phyloP scores from a whole-genome alignment of 306 rosid genomes.

The Aeschynomene evenia region DNA sequence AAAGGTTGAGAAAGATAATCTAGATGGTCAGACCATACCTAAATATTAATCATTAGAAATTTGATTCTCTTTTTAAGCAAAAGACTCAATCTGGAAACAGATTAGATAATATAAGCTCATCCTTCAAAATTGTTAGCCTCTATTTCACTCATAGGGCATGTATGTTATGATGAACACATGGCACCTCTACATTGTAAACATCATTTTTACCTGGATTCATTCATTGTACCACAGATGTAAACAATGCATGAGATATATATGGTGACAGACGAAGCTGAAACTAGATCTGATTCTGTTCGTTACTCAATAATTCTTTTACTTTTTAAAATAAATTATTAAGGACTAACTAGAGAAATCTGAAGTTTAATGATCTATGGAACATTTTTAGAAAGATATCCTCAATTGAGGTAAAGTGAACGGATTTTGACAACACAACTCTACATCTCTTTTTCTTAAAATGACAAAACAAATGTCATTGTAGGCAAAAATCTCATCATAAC shows the following conservation, averaged over 20 bases:
- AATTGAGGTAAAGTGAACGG: not conserved
- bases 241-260: not conserved
- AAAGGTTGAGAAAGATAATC: not conserved
- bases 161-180: not conserved
- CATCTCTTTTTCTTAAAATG: not conserved
- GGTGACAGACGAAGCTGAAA: not conserved
- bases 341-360: not conserved
- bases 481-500: not conserved
- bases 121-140: too few relatives aligned
- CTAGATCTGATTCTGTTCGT: slow-evolving; percentile 20
- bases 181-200: slow-evolving; percentile 1
- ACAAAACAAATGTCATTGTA: not conserved
- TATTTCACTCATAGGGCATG: too few relatives aligned
- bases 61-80: too few relatives aligned
- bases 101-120: too few relatives aligned
- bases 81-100: too few relatives aligned
- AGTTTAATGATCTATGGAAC: not conserved
- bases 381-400: not conserved
- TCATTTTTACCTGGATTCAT: not conserved
- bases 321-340: too few relatives aligned
- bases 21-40: too few relatives aligned
- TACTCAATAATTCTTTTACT: not conserved
- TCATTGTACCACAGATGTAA: not conserved
- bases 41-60: not conserved
- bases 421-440: slow-evolving; percentile 15